Conservation (phyloP, 1,284 basidiomycete species). For the Malassezia brasiliensis region DNA sequence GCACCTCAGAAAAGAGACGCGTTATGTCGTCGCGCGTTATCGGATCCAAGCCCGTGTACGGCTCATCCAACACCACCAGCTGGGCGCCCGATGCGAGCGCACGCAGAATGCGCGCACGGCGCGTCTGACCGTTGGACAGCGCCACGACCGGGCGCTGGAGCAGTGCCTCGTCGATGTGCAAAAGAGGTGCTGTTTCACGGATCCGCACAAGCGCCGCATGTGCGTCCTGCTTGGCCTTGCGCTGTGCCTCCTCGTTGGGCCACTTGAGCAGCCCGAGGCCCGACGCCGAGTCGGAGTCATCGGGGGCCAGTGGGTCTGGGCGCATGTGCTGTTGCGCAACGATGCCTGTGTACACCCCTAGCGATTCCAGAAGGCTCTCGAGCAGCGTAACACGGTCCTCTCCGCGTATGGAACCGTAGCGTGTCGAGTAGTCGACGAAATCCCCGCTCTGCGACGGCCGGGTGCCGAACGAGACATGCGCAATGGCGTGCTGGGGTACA, state of each 20-base stretch:
- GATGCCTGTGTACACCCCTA: constrained; percentile 28
- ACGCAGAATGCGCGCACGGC: constrained; percentile 71
- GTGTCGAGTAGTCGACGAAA: constrained; percentile 36
- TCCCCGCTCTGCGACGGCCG: constrained; percentile 15
- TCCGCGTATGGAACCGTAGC: constrained; percentile 43
- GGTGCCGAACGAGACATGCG: constrained; percentile 33
- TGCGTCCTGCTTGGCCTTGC: constrained; percentile 12
- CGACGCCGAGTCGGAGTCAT: neutral
- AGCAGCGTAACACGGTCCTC: constrained; percentile 37
- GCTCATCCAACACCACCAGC: constrained; percentile 51
- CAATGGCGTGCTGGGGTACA: constrained; percentile 16
- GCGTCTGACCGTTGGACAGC: constrained; percentile 85
- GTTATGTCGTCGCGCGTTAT: constrained; percentile 20
- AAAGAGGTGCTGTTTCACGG: constrained; percentile 21
- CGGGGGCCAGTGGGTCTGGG: constrained; percentile 30
- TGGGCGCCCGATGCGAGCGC: constrained; percentile 60
- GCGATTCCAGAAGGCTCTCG: constrained; percentile 34
- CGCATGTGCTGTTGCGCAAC: constrained; percentile 26
- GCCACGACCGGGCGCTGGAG: constrained; percentile 48
- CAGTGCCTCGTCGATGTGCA: constrained; percentile 28
- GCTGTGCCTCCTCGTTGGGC: constrained; percentile 9
- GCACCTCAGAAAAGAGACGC: constrained; percentile 55
- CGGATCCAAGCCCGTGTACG: constrained; percentile 28
- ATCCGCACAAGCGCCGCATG: constrained; percentile 20
- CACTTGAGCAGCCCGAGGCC: constrained; percentile 28